Base-by-base conservation (phyloP, 1,139 yeast genomes). In the Lodderomyces jiufengensis region DNA sequence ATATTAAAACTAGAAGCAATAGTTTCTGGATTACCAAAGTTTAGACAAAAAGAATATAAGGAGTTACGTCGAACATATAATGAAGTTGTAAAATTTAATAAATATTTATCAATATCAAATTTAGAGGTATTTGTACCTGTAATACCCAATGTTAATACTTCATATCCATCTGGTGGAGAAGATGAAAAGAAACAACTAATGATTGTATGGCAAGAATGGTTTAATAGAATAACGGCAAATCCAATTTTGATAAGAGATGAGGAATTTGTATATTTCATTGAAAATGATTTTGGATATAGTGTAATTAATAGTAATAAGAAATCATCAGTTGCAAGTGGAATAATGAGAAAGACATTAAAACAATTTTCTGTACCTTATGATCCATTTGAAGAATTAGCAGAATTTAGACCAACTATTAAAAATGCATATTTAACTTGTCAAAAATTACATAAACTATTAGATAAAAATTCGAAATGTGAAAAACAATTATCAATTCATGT, bases 71-170 rank as follows among this genome's bases (percentile, higher is more conserved):
- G 97, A 40, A 83, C 96, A 0, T 85, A 77, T 51, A 73, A 73
- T 42, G 99, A 92, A 56, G 70, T 88, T 45, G 76, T 74, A 30
- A 77, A 79, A 47, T 78, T 94, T 51, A 86, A 85, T 61, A 80
- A 79, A 49, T 92, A 84, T 54, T 66, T 90, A 46, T 77, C 80
- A 41, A 78, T 82, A 15, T 84, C 95, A 27, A 84, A 87, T 49
- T 80, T 94, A 24, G 98, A 92, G 57, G 90, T 94, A 42, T 88
- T 92, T 61, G 92, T 94, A 4, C 97, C 98, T 0, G 80, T 94
- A 2, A 66, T 92, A 27, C 97, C 97, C 0, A 67, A 72, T 27
- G 68, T 92, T 1, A 69, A 66, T 5, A 84, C 95, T 0, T 74
- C 92, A 11, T 90, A 80, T 50, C 95, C 95, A 5, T 66, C 79